phyloP scores from a whole-genome alignment of 2,329 filamentous ascomycete genomes.

The Fusarium tanahbumbuense region DNA sequence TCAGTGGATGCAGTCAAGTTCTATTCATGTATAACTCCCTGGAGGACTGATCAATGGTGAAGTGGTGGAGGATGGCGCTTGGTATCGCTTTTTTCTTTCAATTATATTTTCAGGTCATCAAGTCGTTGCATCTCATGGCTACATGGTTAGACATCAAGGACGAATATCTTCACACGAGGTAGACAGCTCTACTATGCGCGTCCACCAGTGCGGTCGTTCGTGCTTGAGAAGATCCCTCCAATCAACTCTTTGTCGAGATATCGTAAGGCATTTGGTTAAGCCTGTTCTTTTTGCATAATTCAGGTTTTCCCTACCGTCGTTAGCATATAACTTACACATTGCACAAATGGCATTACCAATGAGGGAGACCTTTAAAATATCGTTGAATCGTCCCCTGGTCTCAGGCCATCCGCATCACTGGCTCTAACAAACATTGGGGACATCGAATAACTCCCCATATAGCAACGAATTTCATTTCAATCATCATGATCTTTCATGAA shows the following conservation, averaged over 20 bases:
- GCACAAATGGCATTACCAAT: background rate
- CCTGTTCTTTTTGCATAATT: background rate
- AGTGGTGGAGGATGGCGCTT: background rate
- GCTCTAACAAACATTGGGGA: background rate
- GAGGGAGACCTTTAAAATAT: background rate
- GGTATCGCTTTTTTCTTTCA: background rate
- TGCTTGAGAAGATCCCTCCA: background rate
- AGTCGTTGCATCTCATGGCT: background rate
- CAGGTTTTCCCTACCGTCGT: background rate
- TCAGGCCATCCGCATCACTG: background rate
- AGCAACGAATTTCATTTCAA: background rate
- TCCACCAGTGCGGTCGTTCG: background rate
- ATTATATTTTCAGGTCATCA: background rate
- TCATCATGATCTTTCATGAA: background rate
- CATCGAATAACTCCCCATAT: background rate
- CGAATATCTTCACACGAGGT: background rate
- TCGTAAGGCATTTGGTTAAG: background rate
- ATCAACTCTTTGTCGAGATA: background rate
- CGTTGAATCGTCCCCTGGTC: background rate
- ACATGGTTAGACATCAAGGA: background rate
- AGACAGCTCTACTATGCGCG: background rate
- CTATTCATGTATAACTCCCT: background rate
- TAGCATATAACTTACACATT: background rate
- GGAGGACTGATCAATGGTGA: background rate
- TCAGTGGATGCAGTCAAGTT: background rate